Conservation (phyloP, 2,329 filamentous ascomycete species). For the Aspergillus neoniger region DNA sequence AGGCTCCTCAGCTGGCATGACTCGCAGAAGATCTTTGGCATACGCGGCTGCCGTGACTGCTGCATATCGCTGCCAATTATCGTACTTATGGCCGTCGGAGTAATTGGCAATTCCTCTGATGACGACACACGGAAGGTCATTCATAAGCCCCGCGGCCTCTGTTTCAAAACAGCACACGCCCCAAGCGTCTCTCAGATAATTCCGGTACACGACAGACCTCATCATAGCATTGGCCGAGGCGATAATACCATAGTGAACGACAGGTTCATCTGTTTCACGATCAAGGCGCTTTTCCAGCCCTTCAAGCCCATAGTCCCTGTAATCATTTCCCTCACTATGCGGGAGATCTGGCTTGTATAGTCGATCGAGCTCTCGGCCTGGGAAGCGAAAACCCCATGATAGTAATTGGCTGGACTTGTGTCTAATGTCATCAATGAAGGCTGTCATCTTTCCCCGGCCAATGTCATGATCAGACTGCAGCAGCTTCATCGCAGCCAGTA, state of each 20-base stretch:
- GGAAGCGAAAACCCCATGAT: background rate
- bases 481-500: slow-evolving; percentile 4
- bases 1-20: background rate
- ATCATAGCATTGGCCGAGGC: slow-evolving; percentile 28
- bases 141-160: slow-evolving; percentile 27
- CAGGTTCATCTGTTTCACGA: background rate
- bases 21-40: slow-evolving; percentile 18
- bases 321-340: background rate
- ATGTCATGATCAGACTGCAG: too few species aligned
- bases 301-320: background rate
- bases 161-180: slow-evolving; percentile 18
- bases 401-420: background rate
- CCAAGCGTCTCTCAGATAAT: slow-evolving; percentile 14
- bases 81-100: slow-evolving; percentile 16
- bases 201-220: slow-evolving; percentile 19
- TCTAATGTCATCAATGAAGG: background rate
- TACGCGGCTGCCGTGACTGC: slow-evolving; percentile 19
- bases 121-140: slow-evolving; percentile 14
- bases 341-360: background rate
- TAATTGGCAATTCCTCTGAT: slow-evolving; percentile 30
- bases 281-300: background rate
- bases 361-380: background rate
- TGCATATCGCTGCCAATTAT: slow-evolving; percentile 21
- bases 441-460: background rate
- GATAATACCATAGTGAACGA: slow-evolving; percentile 29